A percentile compares a stretch with the other conserved stretches of the same genome.
These are phyloP conservation scores for Coffea humblotiana DNA, from an alignment of 305 asterid genomes.

Conservation along the genomic window DNA sequence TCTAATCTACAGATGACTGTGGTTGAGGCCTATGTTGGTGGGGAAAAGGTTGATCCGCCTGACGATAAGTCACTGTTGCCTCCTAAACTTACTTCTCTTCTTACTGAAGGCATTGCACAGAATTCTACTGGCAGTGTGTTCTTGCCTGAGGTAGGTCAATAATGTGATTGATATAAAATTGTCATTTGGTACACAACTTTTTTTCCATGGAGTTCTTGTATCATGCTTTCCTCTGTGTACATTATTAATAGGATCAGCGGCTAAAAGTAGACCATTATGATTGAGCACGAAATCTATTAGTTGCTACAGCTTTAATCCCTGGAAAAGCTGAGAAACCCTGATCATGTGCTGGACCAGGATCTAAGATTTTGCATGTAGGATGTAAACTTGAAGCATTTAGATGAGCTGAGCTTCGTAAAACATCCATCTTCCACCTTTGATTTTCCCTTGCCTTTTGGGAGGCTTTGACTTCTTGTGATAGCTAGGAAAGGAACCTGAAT, in stretches of 20 bases:
- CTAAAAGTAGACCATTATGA: neutral
- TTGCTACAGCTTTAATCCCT: neutral
- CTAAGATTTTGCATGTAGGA: neutral
- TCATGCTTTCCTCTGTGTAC: neutral
- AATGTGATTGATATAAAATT: conserved; percentile 1
- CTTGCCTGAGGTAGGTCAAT: conserved; percentile 70
- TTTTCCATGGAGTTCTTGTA: neutral
- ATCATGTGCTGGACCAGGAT: neutral
- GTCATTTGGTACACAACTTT: neutral
- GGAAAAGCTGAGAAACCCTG: neutral
- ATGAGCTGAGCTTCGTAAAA: neutral
- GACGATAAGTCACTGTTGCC: conserved; percentile 61
- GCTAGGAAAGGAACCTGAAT: too few relatives aligned
- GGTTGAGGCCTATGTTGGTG: conserved; percentile 68
- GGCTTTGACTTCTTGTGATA: too few relatives aligned
- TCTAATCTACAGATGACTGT: conserved; percentile 71
- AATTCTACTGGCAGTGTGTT: conserved; percentile 92
- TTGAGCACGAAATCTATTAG: neutral
- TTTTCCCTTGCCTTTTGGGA: too few relatives aligned
- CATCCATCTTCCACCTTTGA: too few relatives aligned
- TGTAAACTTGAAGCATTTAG: neutral
- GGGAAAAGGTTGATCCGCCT: conserved; percentile 57
- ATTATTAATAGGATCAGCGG: neutral
- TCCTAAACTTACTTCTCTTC: conserved; percentile 47
- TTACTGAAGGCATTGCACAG: conserved; percentile 80